phyloP scores from a whole-genome alignment of 257 asterid species.

The Solanum dulcamara region DNA sequence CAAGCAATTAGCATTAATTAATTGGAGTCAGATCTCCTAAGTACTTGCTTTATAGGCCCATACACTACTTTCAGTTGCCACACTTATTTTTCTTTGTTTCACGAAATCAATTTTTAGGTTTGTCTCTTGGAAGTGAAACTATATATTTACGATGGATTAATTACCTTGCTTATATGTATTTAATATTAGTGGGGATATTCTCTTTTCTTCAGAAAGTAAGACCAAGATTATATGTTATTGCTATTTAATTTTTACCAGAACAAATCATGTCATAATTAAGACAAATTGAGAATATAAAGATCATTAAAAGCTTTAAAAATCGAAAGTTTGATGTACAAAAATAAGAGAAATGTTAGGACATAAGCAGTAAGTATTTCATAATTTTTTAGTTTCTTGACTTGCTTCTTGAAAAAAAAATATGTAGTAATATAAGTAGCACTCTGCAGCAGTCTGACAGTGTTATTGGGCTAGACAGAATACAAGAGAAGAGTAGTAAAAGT shows the following conservation, averaged over 20 bases:
- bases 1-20: conserved; percentile 20
- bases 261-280: not conserved
- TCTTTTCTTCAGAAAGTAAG: not conserved
- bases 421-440: not conserved
- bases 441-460: not conserved
- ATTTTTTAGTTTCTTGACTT: not conserved
- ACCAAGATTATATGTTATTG: not conserved
- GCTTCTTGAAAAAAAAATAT: not conserved
- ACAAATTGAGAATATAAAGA: not conserved
- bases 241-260: not conserved
- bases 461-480: not conserved
- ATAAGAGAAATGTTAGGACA: not conserved
- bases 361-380: not conserved
- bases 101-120: too few species aligned
- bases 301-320: not conserved
- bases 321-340: not conserved
- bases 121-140: too few species aligned
- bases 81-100: not conserved
- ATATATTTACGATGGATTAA: not conserved
- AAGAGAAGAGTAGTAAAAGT: not conserved
- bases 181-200: not conserved
- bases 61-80: not conserved
- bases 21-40: conserved; percentile 51
- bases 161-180: not conserved
- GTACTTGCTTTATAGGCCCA: conserved; percentile 32